Percentiles rank a stretch among this genome's conserved stretches.
These are phyloP conservation scores for Saturnispora serradocipensis DNA, from an alignment of 805 yeast genomes.

Conservation along the genomic window DNA sequence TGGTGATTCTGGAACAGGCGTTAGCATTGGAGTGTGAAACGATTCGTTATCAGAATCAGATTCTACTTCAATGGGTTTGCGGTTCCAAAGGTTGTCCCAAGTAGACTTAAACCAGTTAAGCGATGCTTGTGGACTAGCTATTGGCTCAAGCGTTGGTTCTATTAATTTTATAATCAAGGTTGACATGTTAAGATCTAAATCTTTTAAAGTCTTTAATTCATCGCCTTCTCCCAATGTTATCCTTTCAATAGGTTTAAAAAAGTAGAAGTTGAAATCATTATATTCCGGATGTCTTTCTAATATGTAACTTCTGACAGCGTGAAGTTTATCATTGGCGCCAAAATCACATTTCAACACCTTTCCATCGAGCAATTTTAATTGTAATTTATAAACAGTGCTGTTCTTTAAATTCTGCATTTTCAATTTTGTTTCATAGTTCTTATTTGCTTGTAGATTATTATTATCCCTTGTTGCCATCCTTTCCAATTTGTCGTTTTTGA, in stretches of 20 bases:
- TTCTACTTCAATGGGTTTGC: neutral
- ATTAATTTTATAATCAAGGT: slow-evolving; percentile 64
- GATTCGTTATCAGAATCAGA: slow-evolving; percentile 6
- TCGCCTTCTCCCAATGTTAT: slow-evolving; percentile 53
- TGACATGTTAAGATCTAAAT: slow-evolving; percentile 55
- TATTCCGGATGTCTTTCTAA: slow-evolving; percentile 40
- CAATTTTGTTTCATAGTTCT: slow-evolving; percentile 10
- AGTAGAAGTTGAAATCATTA: slow-evolving; percentile 39
- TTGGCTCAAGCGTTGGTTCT: slow-evolving; percentile 11
- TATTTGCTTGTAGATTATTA: neutral
- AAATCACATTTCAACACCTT: slow-evolving; percentile 45
- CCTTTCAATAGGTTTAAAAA: slow-evolving; percentile 48
- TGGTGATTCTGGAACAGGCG: neutral
- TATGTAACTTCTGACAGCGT: slow-evolving; percentile 54
- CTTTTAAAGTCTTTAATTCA: slow-evolving; percentile 44
- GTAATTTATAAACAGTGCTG: slow-evolving; percentile 37
- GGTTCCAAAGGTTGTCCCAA: slow-evolving; percentile 11
- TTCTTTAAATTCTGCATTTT: slow-evolving; percentile 10
- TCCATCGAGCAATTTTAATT: slow-evolving; percentile 60
- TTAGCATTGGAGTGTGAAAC: slow-evolving; percentile 1
- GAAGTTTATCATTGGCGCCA: slow-evolving; percentile 34
- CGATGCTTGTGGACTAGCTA: slow-evolving; percentile 16
- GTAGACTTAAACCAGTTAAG: slow-evolving; percentile 22
- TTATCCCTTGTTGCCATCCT: neutral
- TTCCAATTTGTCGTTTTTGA: slow-evolving; percentile 5